These are phyloP conservation scores for Calonectria multiphialidica DNA, from an alignment of 2,329 filamentous ascomycete species.

Conservation along the genomic window DNA sequence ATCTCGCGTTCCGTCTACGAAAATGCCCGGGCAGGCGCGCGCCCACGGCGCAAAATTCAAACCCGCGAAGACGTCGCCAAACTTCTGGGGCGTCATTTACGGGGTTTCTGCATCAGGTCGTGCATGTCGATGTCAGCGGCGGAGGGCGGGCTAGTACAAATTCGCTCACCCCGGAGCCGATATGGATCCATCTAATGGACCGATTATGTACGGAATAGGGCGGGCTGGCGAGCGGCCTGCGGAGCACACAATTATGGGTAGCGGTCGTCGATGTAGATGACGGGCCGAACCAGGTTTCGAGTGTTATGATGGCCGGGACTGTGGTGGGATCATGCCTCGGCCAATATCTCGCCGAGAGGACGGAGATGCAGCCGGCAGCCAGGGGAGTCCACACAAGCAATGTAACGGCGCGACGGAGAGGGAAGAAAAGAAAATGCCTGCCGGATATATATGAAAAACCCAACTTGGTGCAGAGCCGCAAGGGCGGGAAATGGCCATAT, in stretches of 20 bases:
- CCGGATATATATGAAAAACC: background rate
- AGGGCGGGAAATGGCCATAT: background rate
- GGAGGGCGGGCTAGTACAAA: background rate
- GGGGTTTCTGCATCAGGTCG: slow-evolving; percentile 1
- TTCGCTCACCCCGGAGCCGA: slow-evolving; percentile 4
- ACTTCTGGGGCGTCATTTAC: slow-evolving; percentile 1
- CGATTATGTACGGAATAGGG: background rate
- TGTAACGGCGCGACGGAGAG: background rate
- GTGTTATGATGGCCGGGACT: background rate
- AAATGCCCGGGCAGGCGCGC: background rate
- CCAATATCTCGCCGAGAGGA: background rate
- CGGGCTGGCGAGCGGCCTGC: background rate
- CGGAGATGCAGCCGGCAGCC: background rate
- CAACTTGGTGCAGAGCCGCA: background rate
- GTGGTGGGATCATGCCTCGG: slow-evolving; percentile 1
- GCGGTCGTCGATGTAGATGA: background rate
- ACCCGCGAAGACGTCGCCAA: background rate
- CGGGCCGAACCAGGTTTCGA: slow-evolving; percentile 1
- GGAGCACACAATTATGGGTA: background rate
- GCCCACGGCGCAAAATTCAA: background rate
- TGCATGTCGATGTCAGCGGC: background rate
- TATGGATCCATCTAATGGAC: background rate
- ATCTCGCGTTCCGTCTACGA: background rate
- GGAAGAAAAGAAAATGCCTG: background rate
- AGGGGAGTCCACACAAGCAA: background rate